Conservation (phyloP, 2,329 filamentous ascomycete genomes). For the Sporothrix globosa region DNA sequence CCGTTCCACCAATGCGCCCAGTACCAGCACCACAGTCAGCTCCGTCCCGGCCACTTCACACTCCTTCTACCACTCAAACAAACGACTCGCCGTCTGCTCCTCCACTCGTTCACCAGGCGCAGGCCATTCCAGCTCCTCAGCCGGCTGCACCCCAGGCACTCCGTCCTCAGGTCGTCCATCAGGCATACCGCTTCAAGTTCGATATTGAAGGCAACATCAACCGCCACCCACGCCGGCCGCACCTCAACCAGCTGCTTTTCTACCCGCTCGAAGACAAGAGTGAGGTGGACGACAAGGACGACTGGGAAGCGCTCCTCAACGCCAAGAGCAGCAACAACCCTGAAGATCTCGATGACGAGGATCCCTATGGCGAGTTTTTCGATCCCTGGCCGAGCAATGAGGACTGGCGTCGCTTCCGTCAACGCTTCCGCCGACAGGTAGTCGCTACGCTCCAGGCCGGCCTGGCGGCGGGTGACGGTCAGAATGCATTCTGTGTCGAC, state of each 20-base stretch:
- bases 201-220: constrained; percentile 54
- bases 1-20: not conserved
- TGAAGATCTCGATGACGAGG: constrained; percentile 19
- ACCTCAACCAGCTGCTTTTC: constrained; percentile 48
- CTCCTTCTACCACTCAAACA: not conserved
- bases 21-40: not conserved
- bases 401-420: constrained; percentile 47
- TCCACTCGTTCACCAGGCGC: not conserved
- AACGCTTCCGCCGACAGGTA: constrained; percentile 44
- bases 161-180: constrained; percentile 49
- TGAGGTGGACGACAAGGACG: constrained; percentile 39
- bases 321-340: not conserved
- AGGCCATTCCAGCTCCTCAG: constrained; percentile 30
- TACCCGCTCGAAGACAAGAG: constrained; percentile 42
- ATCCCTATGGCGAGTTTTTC: constrained; percentile 42
- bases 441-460: constrained; percentile 39
- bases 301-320: constrained; percentile 35
- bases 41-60: constrained; percentile 3
- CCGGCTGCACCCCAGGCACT: constrained; percentile 34
- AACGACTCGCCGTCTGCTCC: too few species aligned
- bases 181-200: constrained; percentile 53
- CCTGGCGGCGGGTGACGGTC: constrained; percentile 27
- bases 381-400: constrained; percentile 49
- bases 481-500: constrained; percentile 29
- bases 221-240: constrained; percentile 48